phyloP scores from a whole-genome alignment of 257 asterid species.

The Nicotiana paniculata region DNA sequence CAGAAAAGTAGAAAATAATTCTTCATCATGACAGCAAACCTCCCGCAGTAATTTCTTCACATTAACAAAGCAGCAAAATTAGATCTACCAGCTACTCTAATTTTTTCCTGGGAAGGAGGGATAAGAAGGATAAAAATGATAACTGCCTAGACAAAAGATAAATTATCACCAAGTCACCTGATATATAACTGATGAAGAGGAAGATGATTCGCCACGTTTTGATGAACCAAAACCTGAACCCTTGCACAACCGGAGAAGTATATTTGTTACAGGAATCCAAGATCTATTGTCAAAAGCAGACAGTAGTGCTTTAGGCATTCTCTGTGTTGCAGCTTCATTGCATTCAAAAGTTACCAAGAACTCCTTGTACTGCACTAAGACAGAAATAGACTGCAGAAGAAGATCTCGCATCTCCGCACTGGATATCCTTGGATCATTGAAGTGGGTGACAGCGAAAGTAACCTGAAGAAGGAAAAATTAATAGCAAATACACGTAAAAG shows the following conservation, averaged over 20 bases:
- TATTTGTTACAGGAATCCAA: slow-evolving; percentile 91
- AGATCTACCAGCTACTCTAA: slow-evolving; percentile 6
- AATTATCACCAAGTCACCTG: slow-evolving; percentile 40
- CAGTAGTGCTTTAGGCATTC: slow-evolving; percentile 77
- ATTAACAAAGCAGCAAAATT: not conserved
- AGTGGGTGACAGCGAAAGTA: slow-evolving; percentile 77
- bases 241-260: slow-evolving; percentile 71
- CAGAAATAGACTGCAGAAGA: slow-evolving; percentile 90
- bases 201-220: slow-evolving; percentile 79
- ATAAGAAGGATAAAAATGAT: not conserved
- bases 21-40: slow-evolving; percentile 60
- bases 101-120: not conserved
- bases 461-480: slow-evolving; percentile 41
- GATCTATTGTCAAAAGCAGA: slow-evolving; percentile 87
- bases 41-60: slow-evolving; percentile 72
- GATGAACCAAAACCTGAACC: slow-evolving; percentile 78
- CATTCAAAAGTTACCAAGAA: slow-evolving; percentile 76
- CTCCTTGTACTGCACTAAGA: slow-evolving; percentile 79
- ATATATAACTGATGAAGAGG: slow-evolving; percentile 71
- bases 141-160: not conserved
- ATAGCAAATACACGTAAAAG: not conserved
- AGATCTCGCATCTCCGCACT: slow-evolving; percentile 89
- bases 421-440: slow-evolving; percentile 86
- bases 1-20: slow-evolving; percentile 77
- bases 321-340: slow-evolving; percentile 67